phyloP scores from a whole-genome alignment of 2,329 filamentous ascomycete genomes.

The Raffaelea albimanens region DNA sequence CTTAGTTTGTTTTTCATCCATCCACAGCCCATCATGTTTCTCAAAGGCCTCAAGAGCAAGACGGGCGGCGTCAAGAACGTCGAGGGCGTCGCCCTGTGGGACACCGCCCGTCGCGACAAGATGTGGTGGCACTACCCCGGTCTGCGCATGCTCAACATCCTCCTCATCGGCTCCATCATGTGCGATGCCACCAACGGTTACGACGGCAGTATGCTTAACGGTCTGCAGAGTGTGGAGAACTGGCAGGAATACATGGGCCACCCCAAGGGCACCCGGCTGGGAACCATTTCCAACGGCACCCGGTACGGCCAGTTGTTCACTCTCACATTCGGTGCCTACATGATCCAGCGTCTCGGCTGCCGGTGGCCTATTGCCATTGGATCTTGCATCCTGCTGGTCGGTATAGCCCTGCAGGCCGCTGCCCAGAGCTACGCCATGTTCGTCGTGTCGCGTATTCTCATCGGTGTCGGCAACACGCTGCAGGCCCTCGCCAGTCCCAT shows the following conservation, averaged over 20 bases:
- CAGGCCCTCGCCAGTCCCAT: conserved; percentile 21
- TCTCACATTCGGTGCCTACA: neutral
- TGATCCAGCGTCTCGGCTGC: conserved; percentile 54
- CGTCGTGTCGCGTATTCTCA: conserved; percentile 60
- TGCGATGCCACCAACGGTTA: conserved; percentile 3
- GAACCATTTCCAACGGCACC: conserved; percentile 19
- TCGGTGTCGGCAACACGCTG: conserved; percentile 50
- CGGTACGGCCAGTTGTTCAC: conserved; percentile 15
- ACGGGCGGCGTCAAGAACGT: no score
- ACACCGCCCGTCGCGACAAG: neutral
- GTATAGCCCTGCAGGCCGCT: conserved; percentile 64
- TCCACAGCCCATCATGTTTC: no score
- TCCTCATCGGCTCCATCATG: conserved; percentile 5
- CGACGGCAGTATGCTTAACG: conserved; percentile 26
- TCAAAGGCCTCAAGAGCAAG: no score
- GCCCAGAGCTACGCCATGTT: conserved; percentile 50
- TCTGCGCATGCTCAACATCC: neutral
- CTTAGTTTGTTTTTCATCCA: no score
- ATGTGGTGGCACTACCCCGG: conserved; percentile 6
- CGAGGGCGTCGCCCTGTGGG: neutral
- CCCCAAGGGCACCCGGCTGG: conserved; percentile 17
- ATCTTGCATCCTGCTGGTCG: conserved; percentile 61
- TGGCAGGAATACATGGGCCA: conserved; percentile 25
- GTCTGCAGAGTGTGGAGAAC: conserved; percentile 22
- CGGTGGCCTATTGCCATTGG: conserved; percentile 64